A percentile compares a stretch with the other conserved stretches of the same genome.
These are phyloP conservation scores for Saccharomyces paradoxus DNA, from an alignment of 805 yeast genomes.

Conservation along the genomic window DNA sequence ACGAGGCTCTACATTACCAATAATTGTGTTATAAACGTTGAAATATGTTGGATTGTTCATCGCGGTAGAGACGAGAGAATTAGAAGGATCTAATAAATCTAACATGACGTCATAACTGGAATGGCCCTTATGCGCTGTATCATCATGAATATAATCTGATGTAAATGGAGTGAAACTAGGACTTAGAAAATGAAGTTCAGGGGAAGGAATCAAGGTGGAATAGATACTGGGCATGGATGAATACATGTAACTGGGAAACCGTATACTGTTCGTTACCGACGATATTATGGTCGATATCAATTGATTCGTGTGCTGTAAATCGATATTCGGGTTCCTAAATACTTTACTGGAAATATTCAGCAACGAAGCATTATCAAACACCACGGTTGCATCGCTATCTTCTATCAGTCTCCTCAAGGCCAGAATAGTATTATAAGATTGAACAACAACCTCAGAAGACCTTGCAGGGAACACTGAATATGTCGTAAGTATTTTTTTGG, in stretches of 20 bases:
- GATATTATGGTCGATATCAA: conserved; percentile 80
- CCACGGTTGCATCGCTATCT: conserved; percentile 78
- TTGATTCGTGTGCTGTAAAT: conserved; percentile 74
- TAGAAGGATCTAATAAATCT: conserved; percentile 70
- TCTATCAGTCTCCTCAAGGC: conserved; percentile 77
- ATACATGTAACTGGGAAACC: conserved; percentile 90
- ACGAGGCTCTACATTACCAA: conserved; percentile 52
- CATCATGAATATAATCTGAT: conserved; percentile 52
- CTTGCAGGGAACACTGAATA: conserved; percentile 79
- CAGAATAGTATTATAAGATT: conserved; percentile 85
- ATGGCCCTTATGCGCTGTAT: conserved; percentile 49
- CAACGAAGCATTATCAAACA: conserved; percentile 84
- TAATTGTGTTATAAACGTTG: conserved; percentile 61
- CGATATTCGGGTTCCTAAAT: conserved; percentile 49
- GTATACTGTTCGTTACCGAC: conserved; percentile 73
- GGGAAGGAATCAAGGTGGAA: conserved; percentile 78
- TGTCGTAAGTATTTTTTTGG: conserved; percentile 76
- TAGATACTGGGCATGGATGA: conserved; percentile 74
- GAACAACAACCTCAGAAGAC: conserved; percentile 92
- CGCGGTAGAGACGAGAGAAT: conserved; percentile 56
- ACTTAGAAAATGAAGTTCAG: conserved; percentile 65
- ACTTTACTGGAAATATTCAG: conserved; percentile 60
- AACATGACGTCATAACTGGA: conserved; percentile 81
- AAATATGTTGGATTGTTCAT: conserved; percentile 45
- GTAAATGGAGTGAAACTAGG: conserved; percentile 77